These are phyloP conservation scores for Mycena filopes DNA, from an alignment of 768 basidiomycete genomes.

Conservation along the genomic window DNA sequence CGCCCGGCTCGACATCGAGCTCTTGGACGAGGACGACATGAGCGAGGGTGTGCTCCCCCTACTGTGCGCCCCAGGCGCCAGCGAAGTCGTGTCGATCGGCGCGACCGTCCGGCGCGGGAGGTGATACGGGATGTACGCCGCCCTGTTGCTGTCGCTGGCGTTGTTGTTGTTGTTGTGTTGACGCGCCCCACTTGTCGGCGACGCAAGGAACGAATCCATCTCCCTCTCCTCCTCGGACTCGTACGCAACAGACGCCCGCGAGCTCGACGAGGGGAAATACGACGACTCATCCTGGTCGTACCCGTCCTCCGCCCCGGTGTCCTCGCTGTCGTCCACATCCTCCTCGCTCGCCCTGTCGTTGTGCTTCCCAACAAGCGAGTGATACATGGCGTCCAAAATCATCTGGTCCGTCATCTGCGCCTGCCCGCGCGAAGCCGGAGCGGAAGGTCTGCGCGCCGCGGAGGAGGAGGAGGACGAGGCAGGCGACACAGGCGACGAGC, in stretches of 20 bases:
- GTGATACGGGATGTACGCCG: constrained; percentile 18
- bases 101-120: constrained; percentile 26
- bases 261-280: constrained; percentile 23
- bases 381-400: constrained; percentile 33
- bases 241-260: constrained; percentile 12
- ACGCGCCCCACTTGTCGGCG: neutral
- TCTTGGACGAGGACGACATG: constrained; percentile 26
- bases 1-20: neutral
- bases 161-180: no score
- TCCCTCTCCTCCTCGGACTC: constrained; percentile 25
- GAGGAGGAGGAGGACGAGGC: constrained; percentile 1
- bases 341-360: neutral
- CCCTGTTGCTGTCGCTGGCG: no score
- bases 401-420: constrained; percentile 26
- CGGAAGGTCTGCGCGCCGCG: neutral
- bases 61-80: constrained; percentile 2
- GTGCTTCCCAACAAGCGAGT: constrained; percentile 6
- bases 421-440: no score
- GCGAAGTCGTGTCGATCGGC: neutral
- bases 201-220: neutral
- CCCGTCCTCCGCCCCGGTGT: no score
- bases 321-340: neutral
- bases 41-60: constrained; percentile 20
- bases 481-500: constrained; percentile 37
- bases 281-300: constrained; percentile 14